Base-by-base conservation (phyloP, 1,284 basidiomycete genomes). In the Megacollybia platyphylla region DNA sequence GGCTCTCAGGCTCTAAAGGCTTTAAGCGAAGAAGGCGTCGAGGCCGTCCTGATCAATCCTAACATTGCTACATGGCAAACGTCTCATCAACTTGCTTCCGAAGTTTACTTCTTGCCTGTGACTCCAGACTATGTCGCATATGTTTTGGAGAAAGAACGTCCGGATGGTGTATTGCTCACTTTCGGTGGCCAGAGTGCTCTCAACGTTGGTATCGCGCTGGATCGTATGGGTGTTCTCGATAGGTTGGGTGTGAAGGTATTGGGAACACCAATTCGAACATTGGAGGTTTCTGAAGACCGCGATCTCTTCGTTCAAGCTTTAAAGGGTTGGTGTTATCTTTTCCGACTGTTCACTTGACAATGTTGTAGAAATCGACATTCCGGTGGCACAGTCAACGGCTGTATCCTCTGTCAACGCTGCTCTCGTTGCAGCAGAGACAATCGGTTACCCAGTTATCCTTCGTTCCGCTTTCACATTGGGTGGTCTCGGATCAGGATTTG, bases 1-100 rank as follows among this genome's bases (percentile, higher is more conserved):
- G 96, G 87, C 37, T 97, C 94, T 6, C 96, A 98, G 66, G 96
- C 96, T 27, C 83, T 99, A 66, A 99, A 99, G 64, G 96, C 96
- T 9, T 81, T 99, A 45, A 79, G 85, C 48, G 96, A 99, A 62
- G 90, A 92, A 58, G 92, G 94, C 43, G 83, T 97, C 48, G 80
- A 93, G 52, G 92, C 94, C 27, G 83, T 98, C 49, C 80, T 99
- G 48, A 90, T 97, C 62, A 97, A 97, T 63, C 92, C 93, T 40
- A 97, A 97, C 61, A 97, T 97, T 51, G 91, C 93, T 40, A 96
- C 92, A 39, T 94, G 91, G 79, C 90, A 94, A 63, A 96, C 92
- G 0, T 97, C 92, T 17, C 94, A 98, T 61, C 80, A 97, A 59
- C 75, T 98, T 48, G 96, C 96, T 28, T 86, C 83, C 11, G 88